Conservation (phyloP, 768 basidiomycete genomes). For the Lactarius sanguifluus region DNA sequence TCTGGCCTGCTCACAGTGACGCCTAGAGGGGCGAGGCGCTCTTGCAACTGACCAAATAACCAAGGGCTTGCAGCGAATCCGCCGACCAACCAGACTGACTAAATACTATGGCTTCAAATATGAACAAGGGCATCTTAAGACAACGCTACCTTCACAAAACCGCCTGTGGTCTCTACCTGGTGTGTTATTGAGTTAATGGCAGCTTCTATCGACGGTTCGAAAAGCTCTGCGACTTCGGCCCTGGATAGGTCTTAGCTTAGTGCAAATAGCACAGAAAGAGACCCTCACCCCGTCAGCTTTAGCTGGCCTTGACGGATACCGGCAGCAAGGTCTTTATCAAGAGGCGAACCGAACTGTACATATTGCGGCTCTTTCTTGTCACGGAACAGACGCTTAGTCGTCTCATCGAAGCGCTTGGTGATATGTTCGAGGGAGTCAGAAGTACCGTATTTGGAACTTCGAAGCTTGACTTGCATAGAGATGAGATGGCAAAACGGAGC, state of each 20-base stretch:
- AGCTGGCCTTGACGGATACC: slow-evolving; percentile 73
- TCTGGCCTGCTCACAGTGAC: slow-evolving; percentile 74
- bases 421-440: slow-evolving; percentile 75
- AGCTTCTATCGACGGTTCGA: slow-evolving; percentile 77
- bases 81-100: slow-evolving; percentile 84
- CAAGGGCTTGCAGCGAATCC: slow-evolving; percentile 83
- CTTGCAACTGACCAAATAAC: slow-evolving; percentile 74
- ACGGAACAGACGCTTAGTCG: slow-evolving; percentile 76
- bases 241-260: slow-evolving; percentile 29
- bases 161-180: slow-evolving; percentile 67
- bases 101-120: neutral
- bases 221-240: slow-evolving; percentile 62
- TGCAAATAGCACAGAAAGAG: slow-evolving; percentile 1
- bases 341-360: slow-evolving; percentile 72
- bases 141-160: slow-evolving; percentile 57
- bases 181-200: slow-evolving; percentile 66
- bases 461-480: slow-evolving; percentile 60
- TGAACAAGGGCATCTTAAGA: slow-evolving; percentile 8
- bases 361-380: slow-evolving; percentile 68
- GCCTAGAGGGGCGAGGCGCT: slow-evolving; percentile 53
- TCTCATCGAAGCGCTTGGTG: slow-evolving; percentile 77
- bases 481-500: slow-evolving; percentile 8
- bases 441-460: slow-evolving; percentile 69
- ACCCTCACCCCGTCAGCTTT: slow-evolving; percentile 62
- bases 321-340: slow-evolving; percentile 68